These are phyloP conservation scores for Marasmius tenuissimus DNA, from an alignment of 1,284 basidiomycete species.

Conservation along the genomic window DNA sequence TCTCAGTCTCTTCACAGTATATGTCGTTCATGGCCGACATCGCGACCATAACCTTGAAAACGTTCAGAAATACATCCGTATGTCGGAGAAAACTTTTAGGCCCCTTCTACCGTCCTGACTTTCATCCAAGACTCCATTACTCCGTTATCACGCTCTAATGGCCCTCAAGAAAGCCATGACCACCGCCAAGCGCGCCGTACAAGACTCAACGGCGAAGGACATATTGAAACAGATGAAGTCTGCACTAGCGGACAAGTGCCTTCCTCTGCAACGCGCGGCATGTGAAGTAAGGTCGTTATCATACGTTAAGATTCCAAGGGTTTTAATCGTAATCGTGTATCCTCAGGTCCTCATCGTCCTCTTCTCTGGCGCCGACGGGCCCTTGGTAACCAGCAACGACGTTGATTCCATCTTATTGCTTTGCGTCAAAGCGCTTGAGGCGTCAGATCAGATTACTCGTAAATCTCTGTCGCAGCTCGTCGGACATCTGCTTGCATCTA, in stretches of 20 bases:
- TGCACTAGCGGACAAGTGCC: conserved; percentile 80
- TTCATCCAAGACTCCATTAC: conserved; percentile 63
- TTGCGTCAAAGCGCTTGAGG: conserved; percentile 78
- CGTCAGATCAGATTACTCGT: conserved; percentile 83
- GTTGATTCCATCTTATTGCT: conserved; percentile 73
- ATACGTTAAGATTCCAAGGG: background rate
- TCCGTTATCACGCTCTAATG: conserved; percentile 81
- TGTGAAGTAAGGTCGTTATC: conserved; percentile 58
- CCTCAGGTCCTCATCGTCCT: conserved; percentile 64
- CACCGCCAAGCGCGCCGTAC: conserved; percentile 81
- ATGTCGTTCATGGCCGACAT: conserved; percentile 96
- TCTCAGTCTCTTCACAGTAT: conserved; percentile 49
- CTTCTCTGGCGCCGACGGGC: conserved; percentile 58
- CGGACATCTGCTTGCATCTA: conserved; percentile 83
- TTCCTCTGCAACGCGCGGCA: conserved; percentile 84
- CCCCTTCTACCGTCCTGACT: conserved; percentile 7
- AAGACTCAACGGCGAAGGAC: conserved; percentile 81
- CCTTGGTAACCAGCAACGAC: conserved; percentile 59
- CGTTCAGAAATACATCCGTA: conserved; percentile 71
- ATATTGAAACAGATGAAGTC: conserved; percentile 82
- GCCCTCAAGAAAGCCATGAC: conserved; percentile 76
- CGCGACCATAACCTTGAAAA: conserved; percentile 61
- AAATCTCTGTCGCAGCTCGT: conserved; percentile 77
- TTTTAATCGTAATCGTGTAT: background rate
- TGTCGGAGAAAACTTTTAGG: conserved; percentile 13